Evolutionary conservation across 805 yeast genomes (phyloP).

Genomic region (Metschnikowia chrysomelidarum): DNA sequence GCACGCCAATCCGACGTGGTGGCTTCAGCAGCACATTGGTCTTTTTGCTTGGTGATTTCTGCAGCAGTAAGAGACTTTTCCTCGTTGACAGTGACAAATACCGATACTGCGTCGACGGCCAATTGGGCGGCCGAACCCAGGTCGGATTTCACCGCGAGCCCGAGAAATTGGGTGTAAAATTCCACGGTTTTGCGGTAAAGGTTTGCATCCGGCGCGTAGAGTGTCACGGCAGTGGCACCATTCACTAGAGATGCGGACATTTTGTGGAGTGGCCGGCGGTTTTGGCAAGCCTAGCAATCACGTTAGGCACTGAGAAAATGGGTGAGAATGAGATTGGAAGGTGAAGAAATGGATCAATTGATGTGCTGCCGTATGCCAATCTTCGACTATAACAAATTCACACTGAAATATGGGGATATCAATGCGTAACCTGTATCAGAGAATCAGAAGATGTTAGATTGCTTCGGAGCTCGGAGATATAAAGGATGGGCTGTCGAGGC

Average conservation of each 20-base stretch:
- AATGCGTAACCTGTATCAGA: not conserved
- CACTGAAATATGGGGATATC: not conserved
- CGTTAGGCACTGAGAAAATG: not conserved
- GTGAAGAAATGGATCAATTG: not conserved
- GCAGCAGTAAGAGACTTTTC: constrained; percentile 16
- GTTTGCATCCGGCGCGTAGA: constrained; percentile 49
- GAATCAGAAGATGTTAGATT: not conserved
- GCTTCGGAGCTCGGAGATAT: constrained; percentile 12
- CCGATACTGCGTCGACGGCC: constrained; percentile 22
- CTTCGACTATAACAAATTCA: too few species aligned
- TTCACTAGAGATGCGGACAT: constrained; percentile 39
- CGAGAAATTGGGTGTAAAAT: constrained; percentile 55
- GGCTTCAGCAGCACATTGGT: constrained; percentile 17
- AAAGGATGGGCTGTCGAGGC: not conserved
- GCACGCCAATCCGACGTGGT: constrained; percentile 50
- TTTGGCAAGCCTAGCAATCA: too few species aligned
- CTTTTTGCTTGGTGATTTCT: constrained; percentile 19
- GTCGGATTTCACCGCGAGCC: constrained; percentile 24
- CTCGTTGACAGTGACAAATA: constrained; percentile 21
- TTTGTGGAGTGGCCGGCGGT: not conserved
- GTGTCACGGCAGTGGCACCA: constrained; percentile 52
- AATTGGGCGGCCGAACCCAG: constrained; percentile 21
- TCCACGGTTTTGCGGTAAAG: constrained; percentile 45
- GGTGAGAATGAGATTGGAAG: not conserved
- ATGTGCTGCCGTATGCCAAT: too few species aligned